These are phyloP conservation scores for Rhododendron simsii DNA, from an alignment of 148 eudicot species.

Conservation along the genomic window DNA sequence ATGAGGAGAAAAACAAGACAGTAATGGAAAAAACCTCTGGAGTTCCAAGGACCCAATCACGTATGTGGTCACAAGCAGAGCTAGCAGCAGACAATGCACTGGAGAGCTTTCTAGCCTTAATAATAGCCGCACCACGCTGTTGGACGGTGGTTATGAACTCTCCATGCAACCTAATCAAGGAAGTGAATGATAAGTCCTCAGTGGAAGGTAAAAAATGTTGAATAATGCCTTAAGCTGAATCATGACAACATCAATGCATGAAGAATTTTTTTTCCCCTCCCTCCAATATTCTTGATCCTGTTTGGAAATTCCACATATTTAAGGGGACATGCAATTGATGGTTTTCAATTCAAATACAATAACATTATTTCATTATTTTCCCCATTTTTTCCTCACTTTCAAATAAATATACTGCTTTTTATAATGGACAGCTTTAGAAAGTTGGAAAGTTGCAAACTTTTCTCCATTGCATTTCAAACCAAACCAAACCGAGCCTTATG, in stretches of 20 bases:
- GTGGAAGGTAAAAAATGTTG: not conserved
- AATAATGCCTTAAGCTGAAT: not conserved
- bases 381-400: not conserved
- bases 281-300: not conserved
- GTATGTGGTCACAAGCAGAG: constrained; percentile 95
- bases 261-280: not conserved
- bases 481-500: too few relatives aligned
- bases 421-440: not conserved
- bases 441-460: not conserved
- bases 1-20: not conserved
- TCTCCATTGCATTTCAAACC: not conserved
- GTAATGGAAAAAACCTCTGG: constrained; percentile 63
- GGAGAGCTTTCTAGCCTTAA: constrained; percentile 94
- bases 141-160: constrained; percentile 89
- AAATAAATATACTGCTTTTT: not conserved
- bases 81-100: constrained; percentile 99
- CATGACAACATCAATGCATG: not conserved
- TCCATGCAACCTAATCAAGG: constrained; percentile 63
- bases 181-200: not conserved
- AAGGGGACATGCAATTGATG: not conserved
- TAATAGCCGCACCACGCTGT: constrained; percentile 98
- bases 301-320: not conserved
- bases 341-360: not conserved
- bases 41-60: constrained; percentile 98
- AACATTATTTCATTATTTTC: not conserved